A percentile compares a stretch with the other conserved stretches of the same genome.
Conservation (phyloP, 2,329 filamentous ascomycete genomes). For the Fusarium stilboides region DNA sequence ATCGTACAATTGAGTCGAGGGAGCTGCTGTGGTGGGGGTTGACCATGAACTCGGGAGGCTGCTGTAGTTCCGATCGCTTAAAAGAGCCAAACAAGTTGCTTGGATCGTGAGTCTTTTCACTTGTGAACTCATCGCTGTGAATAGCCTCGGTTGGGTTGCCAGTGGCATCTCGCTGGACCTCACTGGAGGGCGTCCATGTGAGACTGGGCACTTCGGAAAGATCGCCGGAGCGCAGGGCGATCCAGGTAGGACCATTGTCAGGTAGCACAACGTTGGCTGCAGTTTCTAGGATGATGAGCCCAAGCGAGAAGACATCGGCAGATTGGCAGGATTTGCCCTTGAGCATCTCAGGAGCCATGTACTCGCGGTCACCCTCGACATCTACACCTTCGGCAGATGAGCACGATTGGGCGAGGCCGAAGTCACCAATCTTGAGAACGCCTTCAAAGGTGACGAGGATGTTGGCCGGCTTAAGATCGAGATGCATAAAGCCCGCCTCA, state of each 20-base stretch:
- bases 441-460: slow-evolving; percentile 87
- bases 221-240: slow-evolving; percentile 89
- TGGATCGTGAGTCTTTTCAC: slow-evolving; percentile 53
- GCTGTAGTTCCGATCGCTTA: slow-evolving; percentile 65
- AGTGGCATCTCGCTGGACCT: slow-evolving; percentile 80
- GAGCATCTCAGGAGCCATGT: slow-evolving; percentile 94
- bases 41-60: slow-evolving; percentile 92
- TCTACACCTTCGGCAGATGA: slow-evolving; percentile 84
- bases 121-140: slow-evolving; percentile 55
- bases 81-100: slow-evolving; percentile 61
- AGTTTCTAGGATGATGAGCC: slow-evolving; percentile 94
- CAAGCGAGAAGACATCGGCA: slow-evolving; percentile 93
- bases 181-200: slow-evolving; percentile 82
- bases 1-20: slow-evolving; percentile 85
- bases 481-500: slow-evolving; percentile 85
- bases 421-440: slow-evolving; percentile 87
- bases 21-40: slow-evolving; percentile 79
- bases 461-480: slow-evolving; percentile 89
- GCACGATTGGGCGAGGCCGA: slow-evolving; percentile 85
- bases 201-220: slow-evolving; percentile 90
- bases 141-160: slow-evolving; percentile 61
- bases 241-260: slow-evolving; percentile 93
- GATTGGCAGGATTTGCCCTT: slow-evolving; percentile 89
- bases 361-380: slow-evolving; percentile 94
- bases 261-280: slow-evolving; percentile 94